These are phyloP conservation scores for Penicillium sp. DNA, from an alignment of 2,329 filamentous ascomycete genomes.

Conservation along the genomic window DNA sequence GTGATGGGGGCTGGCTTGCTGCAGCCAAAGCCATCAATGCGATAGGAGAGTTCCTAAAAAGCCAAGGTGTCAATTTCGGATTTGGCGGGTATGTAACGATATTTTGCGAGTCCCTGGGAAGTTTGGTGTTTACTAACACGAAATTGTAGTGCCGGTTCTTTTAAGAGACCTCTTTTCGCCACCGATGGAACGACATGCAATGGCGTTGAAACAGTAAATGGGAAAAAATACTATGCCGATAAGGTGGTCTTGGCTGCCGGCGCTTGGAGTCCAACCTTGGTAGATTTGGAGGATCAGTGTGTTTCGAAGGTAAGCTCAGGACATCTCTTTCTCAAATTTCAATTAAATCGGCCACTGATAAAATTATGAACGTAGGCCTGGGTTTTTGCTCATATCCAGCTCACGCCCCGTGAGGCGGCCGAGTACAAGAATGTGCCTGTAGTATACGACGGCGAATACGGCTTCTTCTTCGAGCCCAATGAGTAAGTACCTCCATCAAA, in stretches of 20 bases:
- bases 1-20: conserved; percentile 50
- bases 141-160: conserved; percentile 40
- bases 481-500: conserved; percentile 15
- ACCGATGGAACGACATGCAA: conserved; percentile 37
- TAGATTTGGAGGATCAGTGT: conserved; percentile 38
- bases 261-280: conserved; percentile 16
- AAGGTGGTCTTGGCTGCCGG: conserved; percentile 46
- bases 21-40: conserved; percentile 50
- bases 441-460: conserved; percentile 17
- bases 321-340: no score
- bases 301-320: conserved; percentile 45
- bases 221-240: conserved; percentile 43
- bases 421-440: conserved; percentile 18
- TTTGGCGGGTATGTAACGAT: conserved; percentile 34
- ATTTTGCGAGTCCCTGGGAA: background rate
- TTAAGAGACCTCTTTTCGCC: conserved; percentile 44
- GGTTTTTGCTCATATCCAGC: conserved; percentile 20
- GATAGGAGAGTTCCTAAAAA: conserved; percentile 41
- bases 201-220: conserved; percentile 44
- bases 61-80: conserved; percentile 43
- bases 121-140: background rate
- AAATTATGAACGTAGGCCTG: background rate
- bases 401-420: conserved; percentile 10
- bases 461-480: conserved; percentile 15
- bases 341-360: background rate